phyloP scores from a whole-genome alignment of 352 stramenopile species.

The Blastocystis sp. region DNA sequence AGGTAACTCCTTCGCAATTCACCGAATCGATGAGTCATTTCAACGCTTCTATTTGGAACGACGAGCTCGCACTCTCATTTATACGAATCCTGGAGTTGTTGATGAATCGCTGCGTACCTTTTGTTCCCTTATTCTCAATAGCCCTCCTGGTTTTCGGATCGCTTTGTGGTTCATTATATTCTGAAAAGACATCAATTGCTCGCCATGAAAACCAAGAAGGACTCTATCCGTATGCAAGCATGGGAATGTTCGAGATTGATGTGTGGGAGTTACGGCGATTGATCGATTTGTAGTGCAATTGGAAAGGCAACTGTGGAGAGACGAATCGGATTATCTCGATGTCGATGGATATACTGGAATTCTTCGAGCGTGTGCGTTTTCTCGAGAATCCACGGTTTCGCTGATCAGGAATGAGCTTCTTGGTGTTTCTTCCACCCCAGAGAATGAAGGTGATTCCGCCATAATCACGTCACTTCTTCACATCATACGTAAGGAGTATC shows the following conservation, averaged over 20 bases:
- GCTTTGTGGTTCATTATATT: background rate
- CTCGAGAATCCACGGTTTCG: background rate
- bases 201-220: background rate
- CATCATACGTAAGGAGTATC: background rate
- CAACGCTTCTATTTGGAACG: background rate
- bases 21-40: background rate
- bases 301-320: background rate
- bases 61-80: background rate
- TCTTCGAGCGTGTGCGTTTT: background rate
- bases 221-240: background rate
- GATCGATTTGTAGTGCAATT: background rate
- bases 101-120: background rate
- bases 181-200: background rate
- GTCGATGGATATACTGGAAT: background rate
- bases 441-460: background rate
- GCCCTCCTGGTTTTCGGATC: background rate
- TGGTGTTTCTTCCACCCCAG: background rate
- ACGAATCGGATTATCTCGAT: background rate
- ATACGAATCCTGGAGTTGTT: background rate
- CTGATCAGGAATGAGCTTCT: background rate
- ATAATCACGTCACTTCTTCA: background rate
- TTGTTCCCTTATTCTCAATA: background rate
- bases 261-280: no score
- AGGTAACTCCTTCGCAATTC: background rate
- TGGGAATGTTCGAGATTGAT: no score